phyloP scores from a whole-genome alignment of 495 filamentous ascomycete genomes.

The Trichoderma parareesei region DNA sequence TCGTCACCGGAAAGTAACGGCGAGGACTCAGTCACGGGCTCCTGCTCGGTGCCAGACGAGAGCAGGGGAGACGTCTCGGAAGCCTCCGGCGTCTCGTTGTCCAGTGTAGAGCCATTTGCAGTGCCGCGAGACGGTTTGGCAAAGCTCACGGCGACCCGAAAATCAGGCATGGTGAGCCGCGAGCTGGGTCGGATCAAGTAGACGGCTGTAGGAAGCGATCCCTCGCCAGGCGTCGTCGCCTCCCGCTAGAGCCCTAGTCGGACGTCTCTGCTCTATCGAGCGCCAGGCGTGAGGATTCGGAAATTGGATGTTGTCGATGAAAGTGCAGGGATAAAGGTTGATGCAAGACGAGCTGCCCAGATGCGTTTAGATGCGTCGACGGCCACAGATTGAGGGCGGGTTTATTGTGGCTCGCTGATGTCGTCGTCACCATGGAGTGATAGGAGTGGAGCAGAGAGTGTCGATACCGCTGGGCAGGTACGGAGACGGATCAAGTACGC shows the following conservation, averaged over 20 bases:
- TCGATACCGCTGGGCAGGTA: background rate
- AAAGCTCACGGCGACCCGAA: background rate
- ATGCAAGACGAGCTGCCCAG: background rate
- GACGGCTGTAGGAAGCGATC: background rate
- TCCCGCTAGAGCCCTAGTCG: background rate
- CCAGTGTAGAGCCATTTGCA: background rate
- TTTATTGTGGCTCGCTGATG: background rate
- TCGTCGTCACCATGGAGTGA: slow-evolving; percentile 1
- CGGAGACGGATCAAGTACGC: background rate
- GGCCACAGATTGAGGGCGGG: background rate
- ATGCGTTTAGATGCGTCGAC: background rate
- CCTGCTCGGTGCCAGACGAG: background rate
- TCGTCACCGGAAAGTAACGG: slow-evolving; percentile 7
- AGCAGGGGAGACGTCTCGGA: slow-evolving; percentile 10
- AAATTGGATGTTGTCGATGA: background rate
- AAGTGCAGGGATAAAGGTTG: background rate
- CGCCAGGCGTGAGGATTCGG: background rate
- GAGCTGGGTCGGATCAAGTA: background rate
- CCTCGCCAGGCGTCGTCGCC: slow-evolving; percentile 1
- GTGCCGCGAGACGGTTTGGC: background rate
- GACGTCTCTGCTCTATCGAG: background rate
- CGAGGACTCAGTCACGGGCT: background rate
- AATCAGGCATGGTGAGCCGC: slow-evolving; percentile 4
- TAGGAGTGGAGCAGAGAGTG: background rate
- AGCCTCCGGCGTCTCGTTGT: background rate